Conservation (phyloP, 2,329 filamentous ascomycete species). For the Arthrobotrys pseudoclavata region DNA sequence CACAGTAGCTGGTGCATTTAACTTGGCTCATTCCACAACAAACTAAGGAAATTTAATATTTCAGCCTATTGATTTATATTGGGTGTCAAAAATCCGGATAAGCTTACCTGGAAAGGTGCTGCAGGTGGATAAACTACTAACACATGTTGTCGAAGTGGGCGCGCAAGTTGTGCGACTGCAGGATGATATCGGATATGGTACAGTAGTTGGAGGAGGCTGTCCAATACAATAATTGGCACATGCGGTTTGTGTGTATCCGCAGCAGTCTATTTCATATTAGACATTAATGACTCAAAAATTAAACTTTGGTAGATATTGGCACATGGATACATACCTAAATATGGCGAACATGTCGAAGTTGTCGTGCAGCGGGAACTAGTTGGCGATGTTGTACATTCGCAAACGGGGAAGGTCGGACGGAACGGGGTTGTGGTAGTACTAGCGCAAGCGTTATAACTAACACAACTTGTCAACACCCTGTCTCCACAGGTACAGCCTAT, state of each 20-base stretch:
- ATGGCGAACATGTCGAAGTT: slow-evolving; percentile 5
- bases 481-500: background rate
- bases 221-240: slow-evolving; percentile 1
- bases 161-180: background rate
- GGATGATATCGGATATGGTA: background rate
- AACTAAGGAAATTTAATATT: background rate
- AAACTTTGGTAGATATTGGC: background rate
- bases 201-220: background rate
- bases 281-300: background rate
- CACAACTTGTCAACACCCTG: background rate
- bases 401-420: background rate
- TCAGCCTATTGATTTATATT: no score
- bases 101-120: no score
- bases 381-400: slow-evolving; percentile 5
- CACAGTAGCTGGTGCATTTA: slow-evolving; percentile 2
- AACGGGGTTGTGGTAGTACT: background rate
- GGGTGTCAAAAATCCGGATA: no score
- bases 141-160: background rate
- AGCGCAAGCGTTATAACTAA: background rate
- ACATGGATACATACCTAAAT: background rate
- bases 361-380: background rate
- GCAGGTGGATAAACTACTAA: no score
- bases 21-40: background rate
- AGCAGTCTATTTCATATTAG: background rate
- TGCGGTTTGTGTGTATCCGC: background rate